Conservation (phyloP, 257 asterid species). For the Ligustrum vulgare region DNA sequence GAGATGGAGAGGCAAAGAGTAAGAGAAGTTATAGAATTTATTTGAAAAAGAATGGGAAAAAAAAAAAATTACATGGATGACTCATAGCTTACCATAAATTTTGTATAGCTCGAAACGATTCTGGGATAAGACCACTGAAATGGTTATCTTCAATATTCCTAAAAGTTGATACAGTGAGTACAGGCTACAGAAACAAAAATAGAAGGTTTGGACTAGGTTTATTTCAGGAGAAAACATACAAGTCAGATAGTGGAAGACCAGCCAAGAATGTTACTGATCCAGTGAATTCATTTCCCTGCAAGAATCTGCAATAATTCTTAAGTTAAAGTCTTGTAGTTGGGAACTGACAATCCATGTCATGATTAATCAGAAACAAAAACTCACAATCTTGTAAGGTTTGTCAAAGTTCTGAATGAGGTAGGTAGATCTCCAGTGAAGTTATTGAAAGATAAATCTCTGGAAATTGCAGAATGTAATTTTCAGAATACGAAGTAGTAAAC, state of each 20-base stretch:
- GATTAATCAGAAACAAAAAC: slow-evolving; percentile 31
- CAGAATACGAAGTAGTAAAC: background rate
- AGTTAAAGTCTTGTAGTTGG: slow-evolving; percentile 14
- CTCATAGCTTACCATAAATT: slow-evolving; percentile 57
- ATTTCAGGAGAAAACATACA: slow-evolving; percentile 47
- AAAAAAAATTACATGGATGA: background rate
- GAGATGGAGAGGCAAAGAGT: slow-evolving; percentile 13
- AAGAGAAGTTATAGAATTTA: background rate
- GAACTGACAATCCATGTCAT: slow-evolving; percentile 11
- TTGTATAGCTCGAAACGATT: slow-evolving; percentile 58
- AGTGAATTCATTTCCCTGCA: slow-evolving; percentile 74
- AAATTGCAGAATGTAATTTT: slow-evolving; percentile 19
- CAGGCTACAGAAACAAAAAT: slow-evolving; percentile 26
- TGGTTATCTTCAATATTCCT: slow-evolving; percentile 94
- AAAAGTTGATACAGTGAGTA: slow-evolving; percentile 26
- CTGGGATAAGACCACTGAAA: slow-evolving; percentile 92
- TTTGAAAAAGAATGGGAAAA: background rate
- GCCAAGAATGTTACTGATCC: slow-evolving; percentile 80
- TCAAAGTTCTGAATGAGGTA: slow-evolving; percentile 57
- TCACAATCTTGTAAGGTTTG: slow-evolving; percentile 65
- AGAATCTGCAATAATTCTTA: slow-evolving; percentile 48
- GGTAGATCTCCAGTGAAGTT: slow-evolving; percentile 87
- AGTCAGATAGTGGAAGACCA: slow-evolving; percentile 57
- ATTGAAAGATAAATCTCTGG: slow-evolving; percentile 88
- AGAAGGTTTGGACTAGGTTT: background rate